phyloP scores from a whole-genome alignment of 345 rosid genomes.

The Eucalyptus sideroxylon region DNA sequence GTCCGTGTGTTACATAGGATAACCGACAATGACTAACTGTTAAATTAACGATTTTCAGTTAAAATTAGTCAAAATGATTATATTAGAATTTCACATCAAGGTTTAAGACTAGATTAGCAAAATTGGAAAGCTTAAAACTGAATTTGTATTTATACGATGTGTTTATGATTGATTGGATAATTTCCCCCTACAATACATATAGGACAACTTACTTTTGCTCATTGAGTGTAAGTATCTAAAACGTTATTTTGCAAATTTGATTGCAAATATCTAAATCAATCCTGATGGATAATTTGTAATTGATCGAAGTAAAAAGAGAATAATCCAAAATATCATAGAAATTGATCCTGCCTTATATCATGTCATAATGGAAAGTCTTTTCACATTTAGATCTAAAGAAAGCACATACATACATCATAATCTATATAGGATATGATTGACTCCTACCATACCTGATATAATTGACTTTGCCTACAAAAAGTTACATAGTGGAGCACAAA shows the following conservation, averaged over 20 bases:
- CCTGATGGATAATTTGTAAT: neutral
- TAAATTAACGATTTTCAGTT: neutral
- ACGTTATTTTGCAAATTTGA: neutral
- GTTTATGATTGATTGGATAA: neutral
- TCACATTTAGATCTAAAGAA: neutral
- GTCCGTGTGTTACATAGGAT: fast-evolving
- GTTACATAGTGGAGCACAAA: neutral
- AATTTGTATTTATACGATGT: neutral
- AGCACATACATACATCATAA: neutral
- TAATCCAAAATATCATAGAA: neutral
- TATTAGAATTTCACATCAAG: neutral
- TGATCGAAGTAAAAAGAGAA: neutral
- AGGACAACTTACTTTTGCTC: neutral
- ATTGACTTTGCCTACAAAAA: neutral
- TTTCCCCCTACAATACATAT: neutral
- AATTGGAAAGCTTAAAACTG: neutral
- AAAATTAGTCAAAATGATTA: neutral
- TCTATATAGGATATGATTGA: neutral
- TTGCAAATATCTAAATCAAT: neutral
- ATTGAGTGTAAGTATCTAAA: neutral
- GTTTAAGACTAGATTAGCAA: neutral
- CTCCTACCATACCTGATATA: neutral
- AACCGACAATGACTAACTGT: fast-evolving
- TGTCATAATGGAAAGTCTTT: neutral
- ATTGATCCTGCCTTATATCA: neutral